phyloP scores from a whole-genome alignment of 2,329 filamentous ascomycete genomes.

The Penicillium thymicola region DNA sequence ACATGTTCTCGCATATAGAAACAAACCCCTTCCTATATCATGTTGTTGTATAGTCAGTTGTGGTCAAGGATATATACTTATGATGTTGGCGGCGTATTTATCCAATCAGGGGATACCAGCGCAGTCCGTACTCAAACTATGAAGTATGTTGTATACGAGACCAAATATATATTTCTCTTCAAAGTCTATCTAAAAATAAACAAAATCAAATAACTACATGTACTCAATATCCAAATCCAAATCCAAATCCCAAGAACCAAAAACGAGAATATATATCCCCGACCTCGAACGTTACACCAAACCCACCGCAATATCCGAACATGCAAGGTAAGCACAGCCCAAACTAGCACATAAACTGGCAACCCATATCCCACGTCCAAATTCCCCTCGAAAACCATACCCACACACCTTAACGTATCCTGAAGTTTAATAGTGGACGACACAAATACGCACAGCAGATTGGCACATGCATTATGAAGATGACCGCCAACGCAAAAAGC shows the following conservation, averaged over 20 bases:
- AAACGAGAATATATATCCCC: not conserved
- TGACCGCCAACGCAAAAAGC: not conserved
- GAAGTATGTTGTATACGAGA: not conserved
- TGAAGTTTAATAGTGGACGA: not conserved
- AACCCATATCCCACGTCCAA: not conserved
- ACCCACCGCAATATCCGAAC: slow-evolving; percentile 1
- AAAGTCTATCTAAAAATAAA: not conserved
- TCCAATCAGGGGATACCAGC: not conserved
- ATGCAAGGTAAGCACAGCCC: slow-evolving; percentile 2
- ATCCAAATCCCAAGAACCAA: not conserved
- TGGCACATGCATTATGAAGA: not conserved
- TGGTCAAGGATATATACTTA: not conserved
- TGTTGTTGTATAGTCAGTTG: not conserved
- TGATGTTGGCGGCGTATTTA: not conserved
- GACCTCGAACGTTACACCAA: not conserved
- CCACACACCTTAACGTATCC: not conserved
- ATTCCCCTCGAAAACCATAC: too few relatives aligned
- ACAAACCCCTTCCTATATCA: not conserved
- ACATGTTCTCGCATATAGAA: not conserved
- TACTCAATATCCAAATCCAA: not conserved
- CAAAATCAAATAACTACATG: not conserved
- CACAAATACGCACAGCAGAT: not conserved
- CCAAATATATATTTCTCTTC: not conserved
- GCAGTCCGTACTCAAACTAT: not conserved
- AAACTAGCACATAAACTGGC: not conserved